Base-by-base conservation (phyloP, 2,329 filamentous ascomycete species). In the Sarocladiaceae sp. region DNA sequence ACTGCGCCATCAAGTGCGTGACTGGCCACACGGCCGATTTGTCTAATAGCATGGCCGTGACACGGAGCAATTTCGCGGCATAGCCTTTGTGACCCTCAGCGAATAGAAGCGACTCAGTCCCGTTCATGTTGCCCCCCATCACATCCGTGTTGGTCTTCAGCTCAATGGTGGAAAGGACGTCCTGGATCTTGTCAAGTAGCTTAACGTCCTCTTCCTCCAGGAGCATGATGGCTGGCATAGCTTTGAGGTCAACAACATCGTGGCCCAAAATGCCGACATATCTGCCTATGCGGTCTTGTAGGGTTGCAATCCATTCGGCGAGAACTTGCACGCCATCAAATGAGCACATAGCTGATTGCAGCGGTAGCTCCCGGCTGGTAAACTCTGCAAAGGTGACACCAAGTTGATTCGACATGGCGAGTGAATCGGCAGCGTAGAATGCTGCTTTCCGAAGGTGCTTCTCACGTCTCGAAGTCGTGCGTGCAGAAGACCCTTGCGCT, bases 251-350 rank as follows among this genome's bases (percentile, higher is more conserved):
- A 26, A 93, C 78, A 0, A 85, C 76, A 50, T 95, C 86, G 47
- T 85, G 83, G 11, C 91, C 91, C 2, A 97, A 74, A 5, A 96
- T 80, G 4, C 91, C 91, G 5, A 97, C 64, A 55, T 93, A 95
- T 4, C 82, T 81, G 0, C 91, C 91, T n/a, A 96, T 85, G 7
- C 93, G 84, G 57, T 96, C 90, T 62, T 98, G 93, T 3, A 97
- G 79, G 1, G 89, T 93, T 4, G 87, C 86, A 32, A 93, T 78
- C 91, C 91, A 98, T 64, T 97, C 91, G 1, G 88, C 88, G 24
- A 98, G 76, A 1, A 97, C 88, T 58, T 96, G 90, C 2, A 88
- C 85, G 58, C 91, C 97, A 58, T 97, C 91, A 56, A 95, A 94
- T 4, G 86, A 83, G 62, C 91, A 96, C 72, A 97, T 82, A 1